Percentiles rank a stretch among this genome's conserved stretches.
These are phyloP conservation scores for Fusarium mexicanum DNA, from an alignment of 2,329 filamentous ascomycete genomes.

Conservation along the genomic window DNA sequence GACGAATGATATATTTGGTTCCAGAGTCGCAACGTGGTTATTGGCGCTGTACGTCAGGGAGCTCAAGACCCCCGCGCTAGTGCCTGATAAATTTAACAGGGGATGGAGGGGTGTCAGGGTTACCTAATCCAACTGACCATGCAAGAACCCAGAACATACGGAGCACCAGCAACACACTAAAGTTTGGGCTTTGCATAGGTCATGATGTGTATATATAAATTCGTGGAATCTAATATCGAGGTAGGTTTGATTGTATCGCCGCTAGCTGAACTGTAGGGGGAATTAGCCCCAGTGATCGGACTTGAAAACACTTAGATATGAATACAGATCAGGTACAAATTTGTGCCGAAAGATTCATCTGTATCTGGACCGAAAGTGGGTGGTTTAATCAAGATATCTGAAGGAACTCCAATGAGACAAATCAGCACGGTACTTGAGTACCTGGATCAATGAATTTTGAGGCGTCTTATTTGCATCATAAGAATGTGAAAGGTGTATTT, in stretches of 20 bases:
- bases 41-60: conserved; percentile 32
- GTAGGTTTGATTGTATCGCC: not conserved
- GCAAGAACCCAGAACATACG: not conserved
- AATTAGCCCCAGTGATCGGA: not conserved
- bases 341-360: not conserved
- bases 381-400: not conserved
- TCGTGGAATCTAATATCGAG: not conserved
- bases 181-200: not conserved
- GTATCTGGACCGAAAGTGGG: not conserved
- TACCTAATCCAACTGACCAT: not conserved
- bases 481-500: not conserved
- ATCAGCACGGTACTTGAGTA: not conserved
- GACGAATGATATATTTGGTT: conserved; percentile 22
- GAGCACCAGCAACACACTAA: not conserved
- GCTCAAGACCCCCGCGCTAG: conserved; percentile 42
- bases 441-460: not conserved
- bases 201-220: not conserved
- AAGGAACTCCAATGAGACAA: not conserved
- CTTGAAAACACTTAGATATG: not conserved
- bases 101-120: not conserved
- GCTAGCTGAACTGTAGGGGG: not conserved
- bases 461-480: not conserved
- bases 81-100: conserved; percentile 15
- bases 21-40: conserved; percentile 41
- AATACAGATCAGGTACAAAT: not conserved